Percentiles rank a stretch among this genome's conserved stretches.
Conservation (phyloP, 805 yeast species). For the Tetrapisispora nanseiensis region DNA sequence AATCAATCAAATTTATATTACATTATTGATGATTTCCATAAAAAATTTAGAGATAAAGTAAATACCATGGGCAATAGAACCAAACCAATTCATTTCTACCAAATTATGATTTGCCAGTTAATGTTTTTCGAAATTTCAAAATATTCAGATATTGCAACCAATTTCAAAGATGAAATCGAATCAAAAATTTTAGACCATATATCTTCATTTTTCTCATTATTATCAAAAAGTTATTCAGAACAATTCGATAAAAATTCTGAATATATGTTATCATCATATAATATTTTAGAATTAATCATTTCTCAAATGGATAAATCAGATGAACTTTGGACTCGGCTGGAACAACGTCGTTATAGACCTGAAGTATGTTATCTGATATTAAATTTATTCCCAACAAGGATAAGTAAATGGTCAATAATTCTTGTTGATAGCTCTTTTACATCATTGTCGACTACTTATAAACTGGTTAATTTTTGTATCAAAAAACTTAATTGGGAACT, state of each 20-base stretch:
- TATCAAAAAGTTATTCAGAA: slow-evolving; percentile 12
- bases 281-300: slow-evolving; percentile 14
- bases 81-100: slow-evolving; percentile 27
- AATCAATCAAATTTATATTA: slow-evolving; percentile 14
- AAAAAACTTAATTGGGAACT: slow-evolving; percentile 29
- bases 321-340: slow-evolving; percentile 16
- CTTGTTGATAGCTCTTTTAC: slow-evolving; percentile 8
- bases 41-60: slow-evolving; percentile 20
- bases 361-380: slow-evolving; percentile 11
- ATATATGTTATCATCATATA: slow-evolving; percentile 12
- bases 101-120: slow-evolving; percentile 23
- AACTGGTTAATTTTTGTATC: slow-evolving; percentile 11
- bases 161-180: slow-evolving; percentile 9
- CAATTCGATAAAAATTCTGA: slow-evolving; percentile 3
- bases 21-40: slow-evolving; percentile 19
- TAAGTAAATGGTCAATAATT: slow-evolving; percentile 17
- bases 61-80: slow-evolving; percentile 14
- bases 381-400: slow-evolving; percentile 14
- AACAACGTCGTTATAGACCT: slow-evolving; percentile 10
- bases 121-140: slow-evolving; percentile 20
- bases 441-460: slow-evolving; percentile 9
- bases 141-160: slow-evolving; percentile 13
- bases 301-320: slow-evolving; percentile 5
- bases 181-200: slow-evolving; percentile 18
- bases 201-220: slow-evolving; percentile 20